Base-by-base conservation (phyloP, 495 filamentous ascomycete genomes). In the Daldinia decipiens region DNA sequence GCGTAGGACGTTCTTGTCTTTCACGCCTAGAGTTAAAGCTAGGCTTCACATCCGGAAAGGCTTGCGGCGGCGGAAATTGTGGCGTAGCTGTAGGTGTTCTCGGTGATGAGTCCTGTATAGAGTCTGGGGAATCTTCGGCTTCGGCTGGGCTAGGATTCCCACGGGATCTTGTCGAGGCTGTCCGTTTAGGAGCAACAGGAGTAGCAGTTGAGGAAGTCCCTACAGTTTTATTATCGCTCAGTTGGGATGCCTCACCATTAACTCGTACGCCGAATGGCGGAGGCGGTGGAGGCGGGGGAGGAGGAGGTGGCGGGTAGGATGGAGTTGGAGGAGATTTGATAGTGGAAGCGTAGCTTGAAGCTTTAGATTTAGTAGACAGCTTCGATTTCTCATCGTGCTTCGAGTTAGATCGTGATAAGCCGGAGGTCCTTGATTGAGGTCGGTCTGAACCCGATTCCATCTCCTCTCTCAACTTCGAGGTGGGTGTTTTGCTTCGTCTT, bases 181-280 rank as follows among this genome's bases (percentile, higher is more conserved):
- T 84, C 59, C 87, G 86, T 62, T 87, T 88, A 9, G 90, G 88
- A 0, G 88, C 85, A 62, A 91, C 85, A 6, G 89, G 87, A 21
- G 91, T 93, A 45, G 89, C 87, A 64, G 73, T 62, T 17, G 81
- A 82, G 26, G 57, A 55, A 34, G 68, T 60, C 6, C 68, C 70
- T 6, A 65, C 58, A 8, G 71, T 76, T 55, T 59, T 73, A 34
- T 52, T 62, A 45, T 72, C 74, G 45, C 76, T 75, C 9, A 75
- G 32, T 29, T 87, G 87, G 4, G 91, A 93, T 63, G 85, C 85
- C 26, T 17, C 60, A 17, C 74, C 71, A 15, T 59, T 34, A 24
- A 67, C 58, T 12, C 56, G 63, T 7, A 78, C 56, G 31, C 55
- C 65, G 13, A 67, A 66, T 27, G 73, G 74, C n/a, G 73, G 70